Evolutionary conservation across 805 yeast species (phyloP).

Genomic region (Monosporozyma siamensis): DNA sequence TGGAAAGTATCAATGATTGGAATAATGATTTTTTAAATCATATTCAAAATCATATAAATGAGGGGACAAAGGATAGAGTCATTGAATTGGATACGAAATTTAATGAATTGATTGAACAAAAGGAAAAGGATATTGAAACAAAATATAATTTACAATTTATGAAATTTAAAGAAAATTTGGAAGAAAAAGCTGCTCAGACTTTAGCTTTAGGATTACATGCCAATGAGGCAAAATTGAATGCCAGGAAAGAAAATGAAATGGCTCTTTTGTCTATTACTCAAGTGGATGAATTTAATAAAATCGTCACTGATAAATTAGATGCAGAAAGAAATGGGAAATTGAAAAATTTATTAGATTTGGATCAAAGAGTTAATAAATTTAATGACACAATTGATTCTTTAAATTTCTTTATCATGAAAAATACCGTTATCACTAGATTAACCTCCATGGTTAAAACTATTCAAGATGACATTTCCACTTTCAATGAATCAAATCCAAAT

Average conservation of each 20-base stretch:
- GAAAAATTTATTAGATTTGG: constrained; percentile 53
- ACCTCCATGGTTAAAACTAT: constrained; percentile 17
- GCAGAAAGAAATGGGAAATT: constrained; percentile 73
- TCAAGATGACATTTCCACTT: constrained; percentile 15
- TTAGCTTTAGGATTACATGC: constrained; percentile 58
- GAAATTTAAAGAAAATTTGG: constrained; percentile 50
- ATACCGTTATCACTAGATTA: constrained; percentile 29
- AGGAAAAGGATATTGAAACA: constrained; percentile 50
- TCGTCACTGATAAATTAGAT: constrained; percentile 52
- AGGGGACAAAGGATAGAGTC: constrained; percentile 14
- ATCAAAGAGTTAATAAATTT: constrained; percentile 44
- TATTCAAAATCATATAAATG: constrained; percentile 9
- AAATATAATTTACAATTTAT: constrained; percentile 44
- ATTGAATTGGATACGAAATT: constrained; percentile 19
- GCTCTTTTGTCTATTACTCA: constrained; percentile 58
- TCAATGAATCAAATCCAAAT: constrained; percentile 17
- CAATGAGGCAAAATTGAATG: constrained; percentile 51
- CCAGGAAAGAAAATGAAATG: constrained; percentile 68
- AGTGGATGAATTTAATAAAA: constrained; percentile 53
- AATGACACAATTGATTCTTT: constrained; percentile 32
- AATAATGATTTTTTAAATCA: constrained; percentile 11
- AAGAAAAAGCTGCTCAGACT: constrained; percentile 47
- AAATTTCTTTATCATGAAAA: constrained; percentile 31
- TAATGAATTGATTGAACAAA: constrained; percentile 20
- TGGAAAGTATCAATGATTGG: constrained; percentile 9